Evolutionary conservation across 1,284 basidiomycete genomes (phyloP), one percentile per base, ranked within the genome.

Genomic region (Moesziomyces globuligerus): DNA sequence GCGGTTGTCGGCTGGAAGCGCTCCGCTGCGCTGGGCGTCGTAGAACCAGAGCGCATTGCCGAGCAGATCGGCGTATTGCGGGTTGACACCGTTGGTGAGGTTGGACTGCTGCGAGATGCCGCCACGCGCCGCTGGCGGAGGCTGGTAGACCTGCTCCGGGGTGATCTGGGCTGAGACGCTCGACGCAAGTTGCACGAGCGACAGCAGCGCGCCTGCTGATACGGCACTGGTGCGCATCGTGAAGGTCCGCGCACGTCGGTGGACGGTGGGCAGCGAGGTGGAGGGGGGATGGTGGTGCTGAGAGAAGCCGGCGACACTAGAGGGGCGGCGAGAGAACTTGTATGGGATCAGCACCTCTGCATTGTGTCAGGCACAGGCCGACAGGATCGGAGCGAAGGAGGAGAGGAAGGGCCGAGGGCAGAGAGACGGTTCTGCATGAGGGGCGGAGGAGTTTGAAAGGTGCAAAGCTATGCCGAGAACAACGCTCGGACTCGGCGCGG

Each of bases 21-120:
- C 86, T 13, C 93, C 93, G 58, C 90, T 91, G 38, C 93, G 86
- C 78, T 96, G 93, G 0, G 89, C 92, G 68, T 96, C 93, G 80
- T 94, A 96, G 83, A 94, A 95, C 80, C 89, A 95, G 20, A 96
- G 82, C 29, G 90, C 83, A 81, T 91, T 89, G 13, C 92, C 92
- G 0, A 95, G 86, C 1, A 94, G 83, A 34, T 86, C 88, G 1
- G 88, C 86, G 91, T 93, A 95, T 79, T 94, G 91, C 3, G 67
- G 53, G 18, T 74, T 72, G 42, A 68, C 48, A 13, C 50, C 50
- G 28, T 69, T 49, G 51, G 67, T 58, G 25, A 59, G 49, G n/a
- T 62, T 64, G 29, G 54, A 54, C 20, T 50, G 43, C 20, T 62
- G 56, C 11, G 59, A 59, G 13, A 59, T 43, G n/a, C 53, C 48